Base-by-base conservation (phyloP, 345 rosid species). In the Laguncularia racemosa region DNA sequence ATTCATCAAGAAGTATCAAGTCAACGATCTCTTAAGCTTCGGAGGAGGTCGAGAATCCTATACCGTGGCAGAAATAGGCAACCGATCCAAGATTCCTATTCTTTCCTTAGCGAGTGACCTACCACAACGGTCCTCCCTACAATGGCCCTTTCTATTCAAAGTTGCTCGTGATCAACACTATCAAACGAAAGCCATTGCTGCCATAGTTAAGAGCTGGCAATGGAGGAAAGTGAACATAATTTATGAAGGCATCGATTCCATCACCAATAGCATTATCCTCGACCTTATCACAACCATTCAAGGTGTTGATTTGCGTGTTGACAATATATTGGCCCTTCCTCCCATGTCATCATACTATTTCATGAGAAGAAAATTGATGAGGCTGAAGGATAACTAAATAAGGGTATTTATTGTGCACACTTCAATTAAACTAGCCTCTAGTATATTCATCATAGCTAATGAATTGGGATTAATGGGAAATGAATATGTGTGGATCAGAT, bases 71-170 rank as follows among this genome's bases (percentile, higher is more conserved):
- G 53, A 64, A n/a, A n/a, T 67, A 38, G 67, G 62, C 20, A 60
- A 56, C 62, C 61, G 16, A 18, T 48, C 58, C 12, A 8, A 23
- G 16, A 57, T 67, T 40, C 73, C 71, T 1, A 12, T 75, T 20
- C 17, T 75, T 49, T 64, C 76, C 43, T 44, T 71, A 48, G 64
- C 68, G 8, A 59, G 63, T 54, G 62, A 61, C 18, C 14, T 58
- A 10, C 76, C 73, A 28, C 20, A 14, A 12, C 57, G 70, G 64
- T 57, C 64, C 10, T 13, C 16, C 8, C 6, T 13, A 17, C 28
- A 50, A 14, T 67, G 73, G 79, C 73, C 76, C 18, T 75, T 71
- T 46, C 49, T 71, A 48, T 26, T 67, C 18, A 67, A 61, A 48
- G 52, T 56, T 12, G 67, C 65, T 21, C 59, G 64, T 45, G 58